Evolutionary conservation across 169 alveolate species (phyloP).

Genomic region (Plasmodium fragile): DNA sequence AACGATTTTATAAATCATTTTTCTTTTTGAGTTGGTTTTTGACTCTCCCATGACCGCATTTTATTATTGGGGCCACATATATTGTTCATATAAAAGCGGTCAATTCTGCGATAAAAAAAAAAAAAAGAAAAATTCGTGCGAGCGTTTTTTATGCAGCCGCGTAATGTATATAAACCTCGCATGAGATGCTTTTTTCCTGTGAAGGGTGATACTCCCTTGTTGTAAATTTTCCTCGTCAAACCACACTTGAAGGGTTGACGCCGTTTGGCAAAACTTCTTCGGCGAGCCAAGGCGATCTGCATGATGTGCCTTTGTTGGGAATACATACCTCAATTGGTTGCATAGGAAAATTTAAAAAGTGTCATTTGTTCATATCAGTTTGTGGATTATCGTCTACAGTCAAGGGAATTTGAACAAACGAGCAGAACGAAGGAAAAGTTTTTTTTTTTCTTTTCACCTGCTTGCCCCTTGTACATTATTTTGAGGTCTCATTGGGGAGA

Average conservation of each 20-base stretch:
- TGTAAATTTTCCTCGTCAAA: background rate
- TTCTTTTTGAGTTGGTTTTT: background rate
- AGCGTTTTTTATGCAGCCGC: background rate
- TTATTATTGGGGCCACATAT: background rate
- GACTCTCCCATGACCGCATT: background rate
- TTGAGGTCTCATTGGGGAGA: background rate
- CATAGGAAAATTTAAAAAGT: background rate
- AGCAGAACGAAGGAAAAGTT: conserved; percentile 1
- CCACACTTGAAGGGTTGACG: background rate
- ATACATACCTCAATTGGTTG: background rate
- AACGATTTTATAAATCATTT: background rate
- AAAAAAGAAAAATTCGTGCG: background rate
- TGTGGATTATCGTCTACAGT: background rate
- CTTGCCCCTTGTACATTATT: background rate
- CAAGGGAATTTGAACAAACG: background rate
- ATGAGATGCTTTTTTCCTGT: background rate
- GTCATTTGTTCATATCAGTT: background rate
- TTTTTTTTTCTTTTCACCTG: background rate
- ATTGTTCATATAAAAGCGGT: background rate
- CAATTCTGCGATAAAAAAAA: background rate
- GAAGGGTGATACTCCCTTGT: background rate
- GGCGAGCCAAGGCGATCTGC: background rate
- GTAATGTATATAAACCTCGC: background rate
- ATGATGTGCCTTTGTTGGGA: background rate
- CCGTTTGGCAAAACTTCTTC: background rate